Conservation (phyloP, 2,329 filamentous ascomycete genomes). For the Tolypocladium nubicola region DNA sequence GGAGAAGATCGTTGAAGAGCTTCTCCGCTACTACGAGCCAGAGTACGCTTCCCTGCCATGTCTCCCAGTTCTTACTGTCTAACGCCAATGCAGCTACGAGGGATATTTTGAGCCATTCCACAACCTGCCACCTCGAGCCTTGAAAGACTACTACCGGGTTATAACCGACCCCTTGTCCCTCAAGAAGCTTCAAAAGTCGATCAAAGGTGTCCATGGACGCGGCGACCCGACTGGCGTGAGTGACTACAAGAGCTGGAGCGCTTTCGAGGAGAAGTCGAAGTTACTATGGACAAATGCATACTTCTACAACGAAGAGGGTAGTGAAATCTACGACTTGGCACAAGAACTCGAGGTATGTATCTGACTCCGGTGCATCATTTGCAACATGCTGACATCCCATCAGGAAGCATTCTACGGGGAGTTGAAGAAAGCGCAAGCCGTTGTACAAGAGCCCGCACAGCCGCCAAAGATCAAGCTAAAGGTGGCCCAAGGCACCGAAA, state of each 20-base stretch:
- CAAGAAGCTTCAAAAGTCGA: constrained; percentile 64
- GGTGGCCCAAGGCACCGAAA: constrained; percentile 40
- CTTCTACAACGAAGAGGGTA: constrained; percentile 86
- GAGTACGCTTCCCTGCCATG: constrained; percentile 33
- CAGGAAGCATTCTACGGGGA: constrained; percentile 60
- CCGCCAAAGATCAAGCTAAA: constrained; percentile 76
- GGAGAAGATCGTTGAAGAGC: constrained; percentile 70
- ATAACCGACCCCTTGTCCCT: constrained; percentile 75
- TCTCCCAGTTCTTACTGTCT: constrained; percentile 4
- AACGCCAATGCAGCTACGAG: constrained; percentile 44
- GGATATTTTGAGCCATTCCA: constrained; percentile 66
- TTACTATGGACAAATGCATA: constrained; percentile 82
- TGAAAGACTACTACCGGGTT: constrained; percentile 79
- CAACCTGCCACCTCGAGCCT: constrained; percentile 61
- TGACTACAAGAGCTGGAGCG: constrained; percentile 72
- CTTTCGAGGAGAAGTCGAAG: constrained; percentile 69
- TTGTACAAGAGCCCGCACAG: constrained; percentile 60
- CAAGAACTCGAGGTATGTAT: constrained; percentile 62
- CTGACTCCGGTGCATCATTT: not conserved
- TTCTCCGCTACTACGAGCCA: constrained; percentile 58
- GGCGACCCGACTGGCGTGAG: constrained; percentile 50
- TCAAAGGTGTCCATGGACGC: constrained; percentile 62
- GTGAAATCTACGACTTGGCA: constrained; percentile 69
- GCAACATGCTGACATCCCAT: constrained; percentile 5
- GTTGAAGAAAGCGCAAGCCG: constrained; percentile 60